phyloP scores from a whole-genome alignment of 2,329 filamentous ascomycete genomes.

The Fusarium nodosum region DNA sequence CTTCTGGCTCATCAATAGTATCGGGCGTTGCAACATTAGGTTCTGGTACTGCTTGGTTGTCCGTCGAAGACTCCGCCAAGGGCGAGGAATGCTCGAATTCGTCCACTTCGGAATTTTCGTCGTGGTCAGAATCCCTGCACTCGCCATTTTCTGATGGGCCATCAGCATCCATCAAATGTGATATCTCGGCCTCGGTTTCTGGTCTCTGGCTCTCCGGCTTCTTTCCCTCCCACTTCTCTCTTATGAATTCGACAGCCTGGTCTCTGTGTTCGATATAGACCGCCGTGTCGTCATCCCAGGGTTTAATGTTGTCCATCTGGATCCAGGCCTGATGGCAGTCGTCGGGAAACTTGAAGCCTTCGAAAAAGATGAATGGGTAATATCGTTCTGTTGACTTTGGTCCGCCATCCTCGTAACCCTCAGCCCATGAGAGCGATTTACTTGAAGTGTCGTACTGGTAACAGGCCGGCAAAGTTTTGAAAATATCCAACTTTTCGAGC shows the following conservation, averaged over 20 bases:
- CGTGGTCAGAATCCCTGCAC: background rate
- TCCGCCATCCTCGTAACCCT: slow-evolving; percentile 28
- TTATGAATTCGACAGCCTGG: slow-evolving; percentile 18
- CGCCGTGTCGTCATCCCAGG: background rate
- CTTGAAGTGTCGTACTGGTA: slow-evolving; percentile 30
- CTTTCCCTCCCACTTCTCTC: background rate
- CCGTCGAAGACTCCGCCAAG: background rate
- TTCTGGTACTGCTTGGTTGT: background rate
- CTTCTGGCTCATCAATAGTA: background rate
- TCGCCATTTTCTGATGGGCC: background rate
- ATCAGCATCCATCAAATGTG: slow-evolving; percentile 9
- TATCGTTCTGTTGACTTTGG: slow-evolving; percentile 5
- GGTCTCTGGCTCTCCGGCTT: background rate
- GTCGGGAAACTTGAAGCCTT: slow-evolving; percentile 29
- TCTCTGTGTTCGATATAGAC: slow-evolving; percentile 1
- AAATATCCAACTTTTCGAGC: slow-evolving; percentile 17
- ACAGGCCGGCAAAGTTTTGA: slow-evolving; percentile 25
- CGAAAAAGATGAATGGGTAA: slow-evolving; percentile 43
- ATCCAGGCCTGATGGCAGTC: slow-evolving; percentile 35
- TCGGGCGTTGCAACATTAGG: background rate
- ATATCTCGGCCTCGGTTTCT: background rate
- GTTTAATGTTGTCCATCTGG: slow-evolving; percentile 4
- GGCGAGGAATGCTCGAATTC: background rate
- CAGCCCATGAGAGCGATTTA: slow-evolving; percentile 17
- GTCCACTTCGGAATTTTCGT: background rate